Percentiles rank a stretch among this genome's conserved stretches.
phyloP scores from a whole-genome alignment of 306 rosid genomes.

The Calophaca sinica region DNA sequence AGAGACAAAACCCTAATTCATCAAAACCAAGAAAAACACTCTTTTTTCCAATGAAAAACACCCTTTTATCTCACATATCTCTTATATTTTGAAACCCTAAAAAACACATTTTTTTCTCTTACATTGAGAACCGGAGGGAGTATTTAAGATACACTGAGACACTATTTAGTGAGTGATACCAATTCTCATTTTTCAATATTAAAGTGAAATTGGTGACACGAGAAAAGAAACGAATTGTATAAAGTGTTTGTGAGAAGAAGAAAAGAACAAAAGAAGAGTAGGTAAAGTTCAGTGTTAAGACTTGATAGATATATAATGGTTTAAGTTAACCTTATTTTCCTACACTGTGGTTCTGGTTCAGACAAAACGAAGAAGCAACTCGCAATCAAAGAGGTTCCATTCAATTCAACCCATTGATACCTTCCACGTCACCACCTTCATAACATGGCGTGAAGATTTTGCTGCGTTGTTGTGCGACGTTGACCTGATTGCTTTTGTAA shows the following conservation, averaged over 20 bases:
- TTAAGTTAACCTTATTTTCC: background rate
- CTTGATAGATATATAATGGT: too few relatives aligned
- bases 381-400: constrained; percentile 27
- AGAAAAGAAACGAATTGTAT: background rate
- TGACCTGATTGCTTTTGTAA: constrained; percentile 41
- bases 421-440: constrained; percentile 35
- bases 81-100: too few relatives aligned
- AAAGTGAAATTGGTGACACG: background rate
- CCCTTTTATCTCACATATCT: too few relatives aligned
- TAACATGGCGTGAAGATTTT: constrained; percentile 31
- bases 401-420: background rate
- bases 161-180: too few relatives aligned
- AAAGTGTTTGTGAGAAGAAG: constrained; percentile 9
- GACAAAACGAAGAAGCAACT: background rate
- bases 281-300: background rate
- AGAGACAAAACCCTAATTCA: too few relatives aligned
- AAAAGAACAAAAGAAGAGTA: constrained; percentile 13
- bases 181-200: background rate
- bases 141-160: too few relatives aligned
- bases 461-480: constrained; percentile 33
- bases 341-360: background rate
- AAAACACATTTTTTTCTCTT: too few relatives aligned
- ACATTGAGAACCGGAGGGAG: too few relatives aligned
- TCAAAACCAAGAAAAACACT: too few relatives aligned
- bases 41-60: too few relatives aligned